Percentiles rank a stretch among this genome's conserved stretches.
phyloP scores from a whole-genome alignment of 495 filamentous ascomycete species.

The Chaetomium fimeti region DNA sequence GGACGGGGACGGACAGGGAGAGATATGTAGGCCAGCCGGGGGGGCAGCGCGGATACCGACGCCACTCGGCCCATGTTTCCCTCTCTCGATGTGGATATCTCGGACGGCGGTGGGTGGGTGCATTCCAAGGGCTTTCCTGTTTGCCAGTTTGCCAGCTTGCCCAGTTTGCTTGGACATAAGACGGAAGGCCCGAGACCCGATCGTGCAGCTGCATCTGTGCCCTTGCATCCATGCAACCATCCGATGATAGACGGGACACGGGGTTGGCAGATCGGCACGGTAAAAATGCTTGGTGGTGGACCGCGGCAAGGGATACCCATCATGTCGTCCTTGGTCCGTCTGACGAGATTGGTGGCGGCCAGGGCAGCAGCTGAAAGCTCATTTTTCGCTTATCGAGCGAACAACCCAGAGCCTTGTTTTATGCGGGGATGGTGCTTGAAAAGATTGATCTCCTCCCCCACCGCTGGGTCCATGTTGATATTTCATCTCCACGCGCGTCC shows the following conservation, averaged over 20 bases:
- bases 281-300: neutral
- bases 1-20: neutral
- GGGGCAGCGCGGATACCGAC: neutral
- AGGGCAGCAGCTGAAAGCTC: neutral
- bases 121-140: neutral
- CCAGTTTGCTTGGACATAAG: conserved; percentile 3
- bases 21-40: neutral
- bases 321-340: neutral
- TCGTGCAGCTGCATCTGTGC: conserved; percentile 11
- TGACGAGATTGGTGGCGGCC: conserved; percentile 6
- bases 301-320: neutral
- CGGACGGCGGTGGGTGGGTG: neutral
- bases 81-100: neutral
- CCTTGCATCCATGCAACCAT: conserved; percentile 1
- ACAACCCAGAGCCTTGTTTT: neutral
- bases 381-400: neutral
- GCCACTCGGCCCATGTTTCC: neutral
- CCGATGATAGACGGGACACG: neutral
- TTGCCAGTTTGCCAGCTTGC: conserved; percentile 5
- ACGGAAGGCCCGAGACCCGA: conserved; percentile 6
- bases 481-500: neutral
- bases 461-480: neutral
- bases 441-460: neutral
- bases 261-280: neutral
- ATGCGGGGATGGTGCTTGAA: no score